A percentile compares a stretch with the other conserved stretches of the same genome.
These are phyloP conservation scores for Blastobotrys mokoenaii DNA, from an alignment of 805 yeast genomes.

Conservation along the genomic window DNA sequence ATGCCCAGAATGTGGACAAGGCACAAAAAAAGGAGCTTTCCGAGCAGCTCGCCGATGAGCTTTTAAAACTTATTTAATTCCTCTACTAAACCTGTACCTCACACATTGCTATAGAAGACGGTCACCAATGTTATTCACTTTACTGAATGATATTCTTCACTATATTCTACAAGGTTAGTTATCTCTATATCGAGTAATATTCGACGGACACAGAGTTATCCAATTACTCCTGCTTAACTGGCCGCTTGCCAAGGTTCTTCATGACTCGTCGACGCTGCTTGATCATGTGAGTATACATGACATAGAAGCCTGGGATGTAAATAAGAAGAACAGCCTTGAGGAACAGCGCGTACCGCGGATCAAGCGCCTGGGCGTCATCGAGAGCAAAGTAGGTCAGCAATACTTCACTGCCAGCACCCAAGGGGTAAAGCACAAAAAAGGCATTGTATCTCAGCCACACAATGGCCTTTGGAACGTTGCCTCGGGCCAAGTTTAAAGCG, in stretches of 20 bases:
- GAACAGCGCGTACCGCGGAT: constrained; percentile 42
- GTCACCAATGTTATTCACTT: no score
- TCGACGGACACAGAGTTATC: background rate
- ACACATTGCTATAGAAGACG: background rate
- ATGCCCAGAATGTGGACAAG: constrained; percentile 16
- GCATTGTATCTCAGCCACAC: constrained; percentile 74
- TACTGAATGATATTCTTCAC: no score
- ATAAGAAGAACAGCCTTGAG: constrained; percentile 50
- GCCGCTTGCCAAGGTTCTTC: constrained; percentile 22
- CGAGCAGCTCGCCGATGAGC: constrained; percentile 27
- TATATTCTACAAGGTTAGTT: background rate
- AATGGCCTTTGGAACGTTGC: constrained; percentile 50
- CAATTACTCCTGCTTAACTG: constrained; percentile 4
- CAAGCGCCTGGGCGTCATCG: constrained; percentile 46
- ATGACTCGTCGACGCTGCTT: constrained; percentile 71
- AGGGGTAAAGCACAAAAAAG: constrained; percentile 76
- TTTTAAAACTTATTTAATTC: constrained; percentile 9
- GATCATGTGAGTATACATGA: constrained; percentile 80
- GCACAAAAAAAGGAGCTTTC: constrained; percentile 28
- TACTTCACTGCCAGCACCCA: constrained; percentile 85
- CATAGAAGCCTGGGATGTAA: constrained; percentile 82
- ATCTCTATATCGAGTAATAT: background rate
- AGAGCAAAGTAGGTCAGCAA: constrained; percentile 61
- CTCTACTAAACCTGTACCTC: background rate
- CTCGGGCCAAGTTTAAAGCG: constrained; percentile 51